Conservation (phyloP, 768 basidiomycete genomes). For the Tricholoma hemisulphureum region DNA sequence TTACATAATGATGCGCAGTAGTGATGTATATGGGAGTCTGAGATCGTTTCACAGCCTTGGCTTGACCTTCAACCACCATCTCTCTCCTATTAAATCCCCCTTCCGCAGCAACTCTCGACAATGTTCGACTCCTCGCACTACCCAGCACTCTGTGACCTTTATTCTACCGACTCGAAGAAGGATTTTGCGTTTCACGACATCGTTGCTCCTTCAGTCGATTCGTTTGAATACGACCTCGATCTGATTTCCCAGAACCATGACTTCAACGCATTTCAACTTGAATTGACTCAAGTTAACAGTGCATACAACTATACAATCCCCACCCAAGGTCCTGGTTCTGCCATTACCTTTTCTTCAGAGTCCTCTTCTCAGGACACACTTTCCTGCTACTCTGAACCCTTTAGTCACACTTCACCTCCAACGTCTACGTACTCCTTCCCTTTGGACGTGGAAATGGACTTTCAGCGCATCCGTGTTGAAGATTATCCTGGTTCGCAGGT, state of each 20-base stretch:
- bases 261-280: constrained; percentile 44
- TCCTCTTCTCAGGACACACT: constrained; percentile 72
- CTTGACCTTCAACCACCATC: constrained; percentile 1
- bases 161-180: constrained; percentile 19
- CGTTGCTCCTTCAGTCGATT: constrained; percentile 75
- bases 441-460: constrained; percentile 65
- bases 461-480: constrained; percentile 58
- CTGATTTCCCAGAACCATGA: constrained; percentile 68
- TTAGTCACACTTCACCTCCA: constrained; percentile 40
- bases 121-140: constrained; percentile 17
- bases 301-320: constrained; percentile 63
- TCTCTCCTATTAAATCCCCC: constrained; percentile 12
- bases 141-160: constrained; percentile 11
- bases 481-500: constrained; percentile 50
- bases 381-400: constrained; percentile 67
- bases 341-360: constrained; percentile 77
- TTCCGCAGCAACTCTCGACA: constrained; percentile 11
- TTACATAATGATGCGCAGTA: constrained; percentile 18
- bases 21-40: constrained; percentile 6
- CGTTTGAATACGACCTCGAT: constrained; percentile 83
- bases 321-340: constrained; percentile 70
- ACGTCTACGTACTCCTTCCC: constrained; percentile 58
- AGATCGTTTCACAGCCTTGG: constrained; percentile 7
- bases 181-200: constrained; percentile 75
- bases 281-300: constrained; percentile 63